A percentile compares a stretch with the other conserved stretches of the same genome.
Evolutionary conservation across 2,329 filamentous ascomycete genomes (phyloP).

Genomic region (Sporothrix schenckii): DNA sequence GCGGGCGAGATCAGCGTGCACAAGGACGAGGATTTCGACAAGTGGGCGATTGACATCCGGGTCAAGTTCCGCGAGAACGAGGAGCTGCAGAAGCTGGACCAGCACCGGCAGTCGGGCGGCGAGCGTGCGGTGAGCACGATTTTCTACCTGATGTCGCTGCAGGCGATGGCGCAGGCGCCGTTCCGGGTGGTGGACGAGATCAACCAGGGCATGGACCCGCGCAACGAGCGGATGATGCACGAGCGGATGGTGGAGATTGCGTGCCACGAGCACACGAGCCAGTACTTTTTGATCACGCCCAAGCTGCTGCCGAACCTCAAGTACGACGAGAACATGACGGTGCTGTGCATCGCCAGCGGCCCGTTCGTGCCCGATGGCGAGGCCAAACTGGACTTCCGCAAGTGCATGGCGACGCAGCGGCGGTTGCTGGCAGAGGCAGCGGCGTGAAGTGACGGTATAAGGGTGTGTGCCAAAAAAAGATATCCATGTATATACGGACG

Average conservation of each 20-base stretch:
- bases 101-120: conserved; percentile 92
- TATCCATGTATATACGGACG: background rate
- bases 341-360: conserved; percentile 91
- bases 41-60: conserved; percentile 90
- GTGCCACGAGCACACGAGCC: conserved; percentile 75
- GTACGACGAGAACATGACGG: conserved; percentile 88
- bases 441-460: background rate
- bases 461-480: background rate
- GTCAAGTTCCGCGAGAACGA: conserved; percentile 93
- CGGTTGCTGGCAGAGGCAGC: conserved; percentile 29
- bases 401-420: conserved; percentile 34
- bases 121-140: conserved; percentile 96
- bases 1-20: conserved; percentile 86
- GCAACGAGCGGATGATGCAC: conserved; percentile 97
- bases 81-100: conserved; percentile 79
- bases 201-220: conserved; percentile 98
- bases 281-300: conserved; percentile 97
- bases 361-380: conserved; percentile 67
- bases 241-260: conserved; percentile 98
- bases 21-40: conserved; percentile 91
- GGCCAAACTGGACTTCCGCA: conserved; percentile 53
- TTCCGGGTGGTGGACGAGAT: conserved; percentile 99
- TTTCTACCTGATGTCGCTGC: conserved; percentile 98
- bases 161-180: conserved; percentile 87
- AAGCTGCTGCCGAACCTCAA: conserved; percentile 84